Percentiles rank a stretch among this genome's conserved stretches.
phyloP scores from a whole-genome alignment of 306 rosid genomes.

The Trifolium fragiferum region DNA sequence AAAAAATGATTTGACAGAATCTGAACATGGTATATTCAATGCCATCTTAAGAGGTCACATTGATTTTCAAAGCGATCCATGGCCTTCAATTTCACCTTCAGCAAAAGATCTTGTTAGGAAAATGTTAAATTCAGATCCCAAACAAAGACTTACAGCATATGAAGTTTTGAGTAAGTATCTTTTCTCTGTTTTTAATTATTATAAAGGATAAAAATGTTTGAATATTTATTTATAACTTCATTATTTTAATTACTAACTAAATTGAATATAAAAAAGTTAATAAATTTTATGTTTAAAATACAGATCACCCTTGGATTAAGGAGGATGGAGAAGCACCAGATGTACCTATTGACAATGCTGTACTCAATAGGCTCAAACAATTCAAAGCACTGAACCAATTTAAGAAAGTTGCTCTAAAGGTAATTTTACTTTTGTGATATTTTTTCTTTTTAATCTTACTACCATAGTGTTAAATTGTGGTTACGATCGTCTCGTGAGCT shows the following conservation, averaged over 20 bases:
- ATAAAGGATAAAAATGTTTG: background rate
- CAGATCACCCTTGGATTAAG: conserved; percentile 23
- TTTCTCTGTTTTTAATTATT: background rate
- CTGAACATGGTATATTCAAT: conserved; percentile 52
- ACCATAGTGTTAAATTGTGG: background rate
- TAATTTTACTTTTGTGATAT: conserved; percentile 15
- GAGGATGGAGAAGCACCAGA: conserved; percentile 37
- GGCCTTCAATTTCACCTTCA: conserved; percentile 81
- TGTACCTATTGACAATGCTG: conserved; percentile 57
- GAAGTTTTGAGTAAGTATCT: conserved; percentile 22
- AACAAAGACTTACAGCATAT: conserved; percentile 31
- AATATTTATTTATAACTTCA: background rate
- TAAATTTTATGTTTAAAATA: background rate
- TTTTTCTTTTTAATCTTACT: background rate
- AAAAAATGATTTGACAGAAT: conserved; percentile 33
- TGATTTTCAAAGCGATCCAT: conserved; percentile 82
- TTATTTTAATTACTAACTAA: background rate
- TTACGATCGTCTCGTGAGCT: too few species aligned
- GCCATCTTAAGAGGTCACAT: conserved; percentile 65
- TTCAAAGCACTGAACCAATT: conserved; percentile 68
- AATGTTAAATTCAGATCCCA: conserved; percentile 38
- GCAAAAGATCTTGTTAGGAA: conserved; percentile 55
- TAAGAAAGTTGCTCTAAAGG: conserved; percentile 55
- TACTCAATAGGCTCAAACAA: conserved; percentile 80
- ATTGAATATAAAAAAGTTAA: background rate